Evolutionary conservation across 345 rosid species (phyloP).

Genomic region (Hibiscus mutabilis): DNA sequence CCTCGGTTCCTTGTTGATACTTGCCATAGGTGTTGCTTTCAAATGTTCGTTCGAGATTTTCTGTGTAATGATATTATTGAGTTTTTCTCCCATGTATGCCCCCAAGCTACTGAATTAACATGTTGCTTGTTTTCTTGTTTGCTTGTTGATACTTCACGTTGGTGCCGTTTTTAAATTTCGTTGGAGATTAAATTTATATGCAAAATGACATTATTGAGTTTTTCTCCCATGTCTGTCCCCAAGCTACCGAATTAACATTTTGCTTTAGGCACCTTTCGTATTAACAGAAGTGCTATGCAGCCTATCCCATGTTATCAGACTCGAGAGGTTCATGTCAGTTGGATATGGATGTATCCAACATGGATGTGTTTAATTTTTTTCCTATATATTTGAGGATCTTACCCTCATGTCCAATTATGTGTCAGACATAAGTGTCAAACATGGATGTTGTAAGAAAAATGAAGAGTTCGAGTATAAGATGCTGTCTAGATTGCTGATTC

Average conservation of each 20-base stretch:
- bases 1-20: background rate
- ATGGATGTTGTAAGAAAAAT: background rate
- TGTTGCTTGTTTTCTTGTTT: background rate
- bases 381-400: background rate
- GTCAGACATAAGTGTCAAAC: background rate
- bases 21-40: background rate
- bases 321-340: too few relatives aligned
- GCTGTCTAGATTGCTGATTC: background rate
- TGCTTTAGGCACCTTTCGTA: too few relatives aligned
- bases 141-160: background rate
- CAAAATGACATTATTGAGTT: too few relatives aligned
- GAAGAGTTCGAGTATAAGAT: background rate
- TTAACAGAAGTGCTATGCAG: background rate
- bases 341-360: too few relatives aligned
- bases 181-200: too few relatives aligned
- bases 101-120: background rate
- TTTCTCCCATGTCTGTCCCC: background rate
- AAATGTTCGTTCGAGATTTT: background rate
- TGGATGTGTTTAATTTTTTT: too few relatives aligned
- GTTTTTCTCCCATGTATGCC: background rate
- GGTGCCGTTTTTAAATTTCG: too few relatives aligned
- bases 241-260: background rate
- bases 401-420: background rate
- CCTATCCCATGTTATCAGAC: background rate
- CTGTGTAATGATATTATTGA: background rate